Evolutionary conservation across 495 filamentous ascomycete genomes (phyloP).

Genomic region (Thermothielavioides terrestris): DNA sequence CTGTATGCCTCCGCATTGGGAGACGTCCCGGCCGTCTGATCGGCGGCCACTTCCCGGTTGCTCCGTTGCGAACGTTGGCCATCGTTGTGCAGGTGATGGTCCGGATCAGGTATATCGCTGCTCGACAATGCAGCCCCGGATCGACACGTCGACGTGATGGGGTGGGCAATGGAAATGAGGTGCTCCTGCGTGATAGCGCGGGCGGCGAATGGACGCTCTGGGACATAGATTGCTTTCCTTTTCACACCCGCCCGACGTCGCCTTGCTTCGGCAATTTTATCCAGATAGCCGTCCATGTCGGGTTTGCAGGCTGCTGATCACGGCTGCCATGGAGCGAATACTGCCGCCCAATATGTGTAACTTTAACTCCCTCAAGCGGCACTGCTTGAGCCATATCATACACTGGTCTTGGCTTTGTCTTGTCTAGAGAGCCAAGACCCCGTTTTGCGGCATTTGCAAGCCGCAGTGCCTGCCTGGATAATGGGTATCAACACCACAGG

Average conservation of each 20-base stretch:
- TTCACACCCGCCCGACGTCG: too few relatives aligned
- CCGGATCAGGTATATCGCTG: not conserved
- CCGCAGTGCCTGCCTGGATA: too few relatives aligned
- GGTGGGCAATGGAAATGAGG: not conserved
- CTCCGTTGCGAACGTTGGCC: not conserved
- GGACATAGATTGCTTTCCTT: too few relatives aligned
- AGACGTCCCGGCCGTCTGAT: not conserved
- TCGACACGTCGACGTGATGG: not conserved
- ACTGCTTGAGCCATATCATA: not conserved
- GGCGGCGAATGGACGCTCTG: conserved; percentile 1
- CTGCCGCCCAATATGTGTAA: not conserved
- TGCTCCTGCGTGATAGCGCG: not conserved
- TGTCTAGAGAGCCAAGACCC: conserved; percentile 1
- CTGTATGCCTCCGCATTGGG: not conserved
- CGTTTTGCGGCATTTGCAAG: conserved; percentile 6
- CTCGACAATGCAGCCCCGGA: not conserved
- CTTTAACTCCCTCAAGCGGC: not conserved
- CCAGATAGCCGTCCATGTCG: not conserved
- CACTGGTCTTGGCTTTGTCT: not conserved
- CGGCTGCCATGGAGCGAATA: not conserved
- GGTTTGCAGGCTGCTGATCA: not conserved
- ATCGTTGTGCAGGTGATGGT: not conserved
- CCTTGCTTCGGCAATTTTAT: conserved; percentile 12
- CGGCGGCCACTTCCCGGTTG: not conserved
- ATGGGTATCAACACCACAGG: too few relatives aligned